Evolutionary conservation across 1,284 basidiomycete genomes (phyloP), one percentile per base, ranked within the genome.

Genomic region (Trichosporon faecale): DNA sequence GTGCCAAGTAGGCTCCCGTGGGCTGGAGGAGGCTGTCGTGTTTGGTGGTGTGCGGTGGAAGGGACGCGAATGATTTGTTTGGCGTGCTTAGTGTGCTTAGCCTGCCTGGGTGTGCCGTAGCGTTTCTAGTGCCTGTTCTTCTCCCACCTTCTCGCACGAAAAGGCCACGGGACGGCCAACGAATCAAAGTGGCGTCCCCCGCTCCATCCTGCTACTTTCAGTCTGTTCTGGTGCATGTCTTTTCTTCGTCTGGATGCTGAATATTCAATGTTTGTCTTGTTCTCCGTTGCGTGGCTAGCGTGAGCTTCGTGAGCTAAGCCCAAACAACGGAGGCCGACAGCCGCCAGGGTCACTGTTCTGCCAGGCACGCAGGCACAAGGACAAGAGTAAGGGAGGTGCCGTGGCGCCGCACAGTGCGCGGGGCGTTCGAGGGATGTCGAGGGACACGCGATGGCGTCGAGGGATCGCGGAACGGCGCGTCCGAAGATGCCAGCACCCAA

Each of bases 51-150:
- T 44, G 40, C 40, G 40, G n/a, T 60, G 25, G 25, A 21, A 60
- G 55, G 55, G 27, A 25, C 49, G 49, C 21, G 49, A 52, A 52
- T 52, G 49, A 52, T 52, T 52, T 52, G 49, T 52, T 52, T 52
- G 49, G 49, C 23, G 49, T 52, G 49, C 49, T 52, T 52, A 23
- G 49, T 23, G 49, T 23, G 49, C 49, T 18, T 52, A 2, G 49
- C 49, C 5, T 52, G 49, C 49, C 49, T 18, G 16, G 44, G 49
- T 52, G 49, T 52, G 49, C 49, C 49, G 49, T 52, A 52, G 49
- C 18, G n/a, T 23, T 11, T 52, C 49, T 21, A 52, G 49, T 52
- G 49, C 40, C 18, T 44, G 6, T 5, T 44, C 3, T 16, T 12
- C 35, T 18, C 44, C 44, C 3, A 7, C 18, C 44, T 18, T n/a